Base-by-base conservation (phyloP, 1,284 basidiomycete genomes). In the Farysia itapuensis region DNA sequence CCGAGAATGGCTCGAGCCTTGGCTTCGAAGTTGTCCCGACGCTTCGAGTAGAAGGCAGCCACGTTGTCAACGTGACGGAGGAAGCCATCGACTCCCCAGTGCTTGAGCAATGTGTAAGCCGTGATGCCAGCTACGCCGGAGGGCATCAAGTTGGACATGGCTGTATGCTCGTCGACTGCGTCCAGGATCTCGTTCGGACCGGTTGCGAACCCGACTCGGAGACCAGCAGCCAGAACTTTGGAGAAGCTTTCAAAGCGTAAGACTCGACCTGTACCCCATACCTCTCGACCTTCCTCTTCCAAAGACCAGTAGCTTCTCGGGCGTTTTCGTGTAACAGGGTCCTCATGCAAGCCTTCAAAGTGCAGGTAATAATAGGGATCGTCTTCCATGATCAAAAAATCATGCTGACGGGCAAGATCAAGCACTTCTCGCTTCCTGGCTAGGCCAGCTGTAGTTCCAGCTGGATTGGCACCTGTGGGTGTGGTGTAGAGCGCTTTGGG, bases 401-500 rank as follows among this genome's bases (percentile, higher is more conserved):
- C 49, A 52, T 57, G 32, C 40, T 54, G 26, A 14, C 64, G 54
- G 4, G 49, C 82, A 6, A 96, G 81, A 44, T 82, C 79, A 19
- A 96, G 82, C 6, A 93, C 83, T 70, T 87, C 87, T 37, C 84
- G 82, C 47, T 91, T 86, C 46, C 92, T 83, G 48, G 86, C 84
- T 19, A 73, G 65, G 2, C 69, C 67, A 4, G 75, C 72, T 4
- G 77, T 76, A 0, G 72, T 76, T 18, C 70, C 75, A 1, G 73
- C 56, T 0, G 67, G 70, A 34, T 75, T 76, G 5, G 77, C 77
- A 21, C 78, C 78, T 4, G 76, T 78, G 0, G 78, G 78, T 14
- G 88, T 85, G 3, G 88, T 90, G 75, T 95, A 96, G 35, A 96
- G 78, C 3, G 87, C 81, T 75, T 85, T 89, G 11, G 91, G 92